Evolutionary conservation across 1,284 basidiomycete species (phyloP).

Genomic region (Malassezia japonica): DNA sequence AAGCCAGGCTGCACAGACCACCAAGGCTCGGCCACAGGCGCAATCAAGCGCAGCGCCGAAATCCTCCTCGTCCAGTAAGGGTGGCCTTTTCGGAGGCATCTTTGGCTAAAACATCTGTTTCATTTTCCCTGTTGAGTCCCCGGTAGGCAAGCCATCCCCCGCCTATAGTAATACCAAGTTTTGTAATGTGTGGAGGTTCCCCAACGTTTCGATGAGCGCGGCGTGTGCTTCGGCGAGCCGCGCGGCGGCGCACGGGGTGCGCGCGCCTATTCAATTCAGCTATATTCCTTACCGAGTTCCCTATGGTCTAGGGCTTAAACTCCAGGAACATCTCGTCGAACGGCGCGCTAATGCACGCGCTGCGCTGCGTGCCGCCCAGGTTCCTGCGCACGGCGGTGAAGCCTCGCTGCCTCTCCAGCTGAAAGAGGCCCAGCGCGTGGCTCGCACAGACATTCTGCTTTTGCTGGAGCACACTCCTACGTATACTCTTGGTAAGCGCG

Average conservation of each 20-base stretch:
- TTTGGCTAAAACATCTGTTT: too few species aligned
- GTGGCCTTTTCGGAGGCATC: too few species aligned
- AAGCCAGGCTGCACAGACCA: too few species aligned
- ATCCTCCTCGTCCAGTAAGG: too few species aligned
- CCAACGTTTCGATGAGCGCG: too few species aligned
- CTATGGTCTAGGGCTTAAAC: slow-evolving; percentile 30
- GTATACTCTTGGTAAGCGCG: slow-evolving; percentile 73
- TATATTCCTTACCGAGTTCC: slow-evolving; percentile 42
- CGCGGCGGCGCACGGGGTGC: not conserved
- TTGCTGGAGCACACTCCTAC: slow-evolving; percentile 74
- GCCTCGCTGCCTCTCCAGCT: slow-evolving; percentile 57
- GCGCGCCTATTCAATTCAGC: slow-evolving; percentile 17
- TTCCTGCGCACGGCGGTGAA: slow-evolving; percentile 69
- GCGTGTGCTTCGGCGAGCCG: too few species aligned
- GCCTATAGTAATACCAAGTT: too few species aligned
- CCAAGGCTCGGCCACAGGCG: too few species aligned
- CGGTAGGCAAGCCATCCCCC: too few species aligned
- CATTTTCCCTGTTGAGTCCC: too few species aligned
- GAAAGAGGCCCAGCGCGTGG: slow-evolving; percentile 32
- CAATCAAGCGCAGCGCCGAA: too few species aligned
- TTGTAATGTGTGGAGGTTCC: too few species aligned
- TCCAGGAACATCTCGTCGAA: slow-evolving; percentile 40
- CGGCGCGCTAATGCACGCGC: slow-evolving; percentile 28
- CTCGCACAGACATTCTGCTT: slow-evolving; percentile 52
- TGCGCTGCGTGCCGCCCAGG: slow-evolving; percentile 60